Percentiles rank a stretch among this genome's conserved stretches.
These are phyloP conservation scores for Fibroporia radiculosa DNA, from an alignment of 768 basidiomycete species.

Conservation along the genomic window DNA sequence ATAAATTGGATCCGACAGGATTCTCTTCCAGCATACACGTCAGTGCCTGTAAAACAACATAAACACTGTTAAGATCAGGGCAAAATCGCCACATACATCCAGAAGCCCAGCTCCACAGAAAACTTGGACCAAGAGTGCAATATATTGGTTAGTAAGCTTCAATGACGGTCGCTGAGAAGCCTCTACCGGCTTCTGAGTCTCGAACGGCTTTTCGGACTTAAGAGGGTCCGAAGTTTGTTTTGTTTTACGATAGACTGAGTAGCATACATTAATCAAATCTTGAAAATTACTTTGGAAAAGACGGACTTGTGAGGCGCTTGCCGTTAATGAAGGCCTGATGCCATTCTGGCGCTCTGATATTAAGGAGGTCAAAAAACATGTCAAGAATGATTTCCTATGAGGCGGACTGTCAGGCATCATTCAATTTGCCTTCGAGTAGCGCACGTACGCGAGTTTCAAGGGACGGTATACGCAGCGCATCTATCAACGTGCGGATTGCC, in stretches of 20 bases:
- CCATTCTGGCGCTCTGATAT: slow-evolving; percentile 91
- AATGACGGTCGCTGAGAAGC: slow-evolving; percentile 58
- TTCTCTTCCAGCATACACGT: slow-evolving; percentile 80
- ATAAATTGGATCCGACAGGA: slow-evolving; percentile 60
- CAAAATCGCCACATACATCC: slow-evolving; percentile 44
- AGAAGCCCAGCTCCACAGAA: slow-evolving; percentile 83
- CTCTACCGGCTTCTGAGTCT: slow-evolving; percentile 33
- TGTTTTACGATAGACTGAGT: slow-evolving; percentile 5
- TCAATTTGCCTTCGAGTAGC: background rate
- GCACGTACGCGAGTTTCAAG: slow-evolving; percentile 69
- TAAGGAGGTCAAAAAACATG: slow-evolving; percentile 88
- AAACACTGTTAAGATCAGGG: background rate
- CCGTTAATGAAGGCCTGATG: slow-evolving; percentile 89
- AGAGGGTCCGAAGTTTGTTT: slow-evolving; percentile 22
- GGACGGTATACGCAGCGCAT: slow-evolving; percentile 84
- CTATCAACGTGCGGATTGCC: slow-evolving; percentile 77
- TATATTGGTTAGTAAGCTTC: slow-evolving; percentile 89
- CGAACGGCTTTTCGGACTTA: too few species aligned
- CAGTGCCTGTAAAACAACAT: slow-evolving; percentile 52
- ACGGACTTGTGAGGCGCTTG: slow-evolving; percentile 75
- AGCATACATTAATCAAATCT: too few species aligned
- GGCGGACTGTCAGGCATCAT: background rate
- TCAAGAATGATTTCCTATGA: slow-evolving; percentile 84
- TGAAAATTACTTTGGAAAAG: background rate
- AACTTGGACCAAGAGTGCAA: slow-evolving; percentile 76